A percentile compares a stretch with the other conserved stretches of the same genome.
These are phyloP conservation scores for Cyberlindnera saturnus DNA, from an alignment of 805 yeast species.

Conservation along the genomic window DNA sequence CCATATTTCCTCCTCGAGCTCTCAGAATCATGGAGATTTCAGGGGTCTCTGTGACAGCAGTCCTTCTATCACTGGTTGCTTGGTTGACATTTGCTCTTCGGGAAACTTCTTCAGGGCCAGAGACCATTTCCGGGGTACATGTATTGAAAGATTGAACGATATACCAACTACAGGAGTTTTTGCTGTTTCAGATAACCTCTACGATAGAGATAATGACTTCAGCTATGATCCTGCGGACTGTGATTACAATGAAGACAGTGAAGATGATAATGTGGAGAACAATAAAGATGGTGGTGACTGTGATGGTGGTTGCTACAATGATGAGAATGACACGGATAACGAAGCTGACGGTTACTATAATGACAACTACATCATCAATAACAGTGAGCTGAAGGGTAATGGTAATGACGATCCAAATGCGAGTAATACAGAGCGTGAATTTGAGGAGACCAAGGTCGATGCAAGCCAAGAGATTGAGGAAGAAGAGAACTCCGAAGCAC, in stretches of 20 bases:
- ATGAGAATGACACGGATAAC: conserved; percentile 17
- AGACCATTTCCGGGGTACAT: conserved; percentile 45
- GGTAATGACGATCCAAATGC: conserved; percentile 4
- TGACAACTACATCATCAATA: no score
- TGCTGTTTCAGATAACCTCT: not conserved
- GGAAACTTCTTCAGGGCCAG: conserved; percentile 36
- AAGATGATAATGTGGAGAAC: conserved; percentile 11
- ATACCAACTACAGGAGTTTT: not conserved
- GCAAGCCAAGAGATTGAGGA: conserved; percentile 1
- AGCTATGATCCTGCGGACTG: conserved; percentile 11
- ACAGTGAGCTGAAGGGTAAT: no score
- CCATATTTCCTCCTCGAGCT: conserved; percentile 31
- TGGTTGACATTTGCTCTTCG: conserved; percentile 39
- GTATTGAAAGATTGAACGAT: conserved; percentile 24
- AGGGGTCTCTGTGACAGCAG: conserved; percentile 34
- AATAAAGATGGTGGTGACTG: conserved; percentile 17
- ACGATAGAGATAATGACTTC: conserved; percentile 3
- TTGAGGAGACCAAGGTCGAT: conserved; percentile 9
- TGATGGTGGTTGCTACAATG: no score
- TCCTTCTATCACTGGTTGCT: conserved; percentile 36
- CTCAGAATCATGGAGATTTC: conserved; percentile 28
- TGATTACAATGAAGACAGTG: conserved; percentile 6
- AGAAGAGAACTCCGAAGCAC: no score
- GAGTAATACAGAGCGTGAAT: conserved; percentile 20
- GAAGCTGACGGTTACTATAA: conserved; percentile 1